Percentiles rank a stretch among this genome's conserved stretches.
Evolutionary conservation across 192 early-diverging fungal species (phyloP).

Genomic region (Geosiphon pyriformis): DNA sequence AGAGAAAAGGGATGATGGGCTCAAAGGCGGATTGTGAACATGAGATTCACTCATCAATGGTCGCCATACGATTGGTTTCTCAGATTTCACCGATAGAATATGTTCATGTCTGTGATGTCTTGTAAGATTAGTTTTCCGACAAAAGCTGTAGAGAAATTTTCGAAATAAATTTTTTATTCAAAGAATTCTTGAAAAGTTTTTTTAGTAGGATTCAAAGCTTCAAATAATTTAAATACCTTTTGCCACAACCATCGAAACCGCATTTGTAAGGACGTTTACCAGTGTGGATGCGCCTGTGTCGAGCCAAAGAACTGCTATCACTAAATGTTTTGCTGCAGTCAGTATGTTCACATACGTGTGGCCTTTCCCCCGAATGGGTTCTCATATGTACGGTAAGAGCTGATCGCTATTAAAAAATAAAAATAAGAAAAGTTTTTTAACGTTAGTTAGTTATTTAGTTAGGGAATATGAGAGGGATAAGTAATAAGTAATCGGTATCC

Average conservation of each 20-base stretch:
- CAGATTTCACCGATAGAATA: conserved; percentile 15
- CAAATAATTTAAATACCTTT: conserved; percentile 26
- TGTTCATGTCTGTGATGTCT: conserved; percentile 44
- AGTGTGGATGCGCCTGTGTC: conserved; percentile 63
- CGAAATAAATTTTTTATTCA: not conserved
- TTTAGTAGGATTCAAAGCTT: not conserved
- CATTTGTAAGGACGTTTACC: conserved; percentile 68
- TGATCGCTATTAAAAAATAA: conserved; percentile 48
- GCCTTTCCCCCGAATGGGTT: conserved; percentile 73
- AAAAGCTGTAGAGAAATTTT: not conserved
- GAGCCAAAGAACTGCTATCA: conserved; percentile 70
- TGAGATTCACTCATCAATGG: not conserved
- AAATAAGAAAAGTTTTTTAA: too few relatives aligned
- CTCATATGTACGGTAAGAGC: conserved; percentile 77
- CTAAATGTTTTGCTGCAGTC: conserved; percentile 74
- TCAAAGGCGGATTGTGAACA: not conserved
- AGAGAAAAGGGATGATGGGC: not conserved
- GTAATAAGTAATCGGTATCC: not conserved
- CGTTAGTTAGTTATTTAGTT: too few relatives aligned
- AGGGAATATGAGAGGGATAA: not conserved
- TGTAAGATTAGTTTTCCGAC: conserved; percentile 47
- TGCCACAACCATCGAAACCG: conserved; percentile 39
- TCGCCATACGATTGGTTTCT: conserved; percentile 8
- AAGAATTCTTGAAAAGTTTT: not conserved
- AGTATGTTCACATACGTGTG: conserved; percentile 62